Conservation (phyloP, 2,329 filamentous ascomycete genomes). For the Zymoseptoria passerinii region DNA sequence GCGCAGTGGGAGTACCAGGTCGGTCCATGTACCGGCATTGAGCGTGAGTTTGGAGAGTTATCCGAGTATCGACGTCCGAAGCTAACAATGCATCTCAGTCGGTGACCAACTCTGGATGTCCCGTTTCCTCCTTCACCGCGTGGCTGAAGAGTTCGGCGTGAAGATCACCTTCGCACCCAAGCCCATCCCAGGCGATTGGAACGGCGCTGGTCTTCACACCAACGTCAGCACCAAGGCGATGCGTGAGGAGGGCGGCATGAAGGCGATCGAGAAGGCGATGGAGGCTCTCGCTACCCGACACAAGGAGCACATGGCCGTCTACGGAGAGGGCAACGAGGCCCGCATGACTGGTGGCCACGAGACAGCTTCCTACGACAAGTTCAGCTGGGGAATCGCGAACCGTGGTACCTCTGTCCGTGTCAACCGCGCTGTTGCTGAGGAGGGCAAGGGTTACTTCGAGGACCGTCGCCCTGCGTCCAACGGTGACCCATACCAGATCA, state of each 20-base stretch:
- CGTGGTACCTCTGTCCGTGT: constrained; percentile 91
- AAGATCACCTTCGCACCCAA: constrained; percentile 95
- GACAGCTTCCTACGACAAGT: constrained; percentile 87
- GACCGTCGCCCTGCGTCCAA: constrained; percentile 62
- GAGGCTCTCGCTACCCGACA: constrained; percentile 45
- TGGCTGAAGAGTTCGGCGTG: constrained; percentile 92
- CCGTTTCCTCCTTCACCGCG: constrained; percentile 78
- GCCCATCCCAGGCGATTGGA: constrained; percentile 93
- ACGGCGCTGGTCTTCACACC: constrained; percentile 86
- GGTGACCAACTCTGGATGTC: constrained; percentile 96
- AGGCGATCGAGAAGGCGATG: constrained; percentile 76
- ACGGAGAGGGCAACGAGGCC: constrained; percentile 90
- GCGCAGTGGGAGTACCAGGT: constrained; percentile 98
- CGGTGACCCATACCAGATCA: constrained; percentile 77
- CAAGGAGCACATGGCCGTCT: constrained; percentile 66
- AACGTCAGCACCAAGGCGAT: constrained; percentile 90
- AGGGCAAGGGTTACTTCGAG: constrained; percentile 94
- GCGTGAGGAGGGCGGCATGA: constrained; percentile 88
- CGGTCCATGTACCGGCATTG: constrained; percentile 78
- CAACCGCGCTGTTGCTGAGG: constrained; percentile 71
- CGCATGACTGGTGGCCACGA: constrained; percentile 91
- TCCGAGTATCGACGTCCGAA: background rate
- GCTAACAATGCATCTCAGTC: constrained; percentile 43
- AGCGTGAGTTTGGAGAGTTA: constrained; percentile 48
- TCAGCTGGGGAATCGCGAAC: constrained; percentile 92